These are phyloP conservation scores for Flaveria brownii DNA, from an alignment of 129 eudicot species.

Conservation along the genomic window DNA sequence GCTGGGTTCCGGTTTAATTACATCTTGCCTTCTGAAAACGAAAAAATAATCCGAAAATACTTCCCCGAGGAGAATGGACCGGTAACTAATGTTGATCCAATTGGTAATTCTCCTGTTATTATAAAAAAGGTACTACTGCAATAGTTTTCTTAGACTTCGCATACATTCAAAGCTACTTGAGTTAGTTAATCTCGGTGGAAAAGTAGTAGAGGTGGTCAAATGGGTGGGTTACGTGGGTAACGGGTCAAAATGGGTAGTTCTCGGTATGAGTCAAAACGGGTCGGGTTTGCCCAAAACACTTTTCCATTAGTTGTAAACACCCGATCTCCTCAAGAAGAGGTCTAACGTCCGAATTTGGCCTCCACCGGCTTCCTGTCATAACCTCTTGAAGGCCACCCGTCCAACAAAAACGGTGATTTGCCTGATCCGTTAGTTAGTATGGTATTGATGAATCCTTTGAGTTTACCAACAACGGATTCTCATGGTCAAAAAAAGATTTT, in stretches of 20 bases:
- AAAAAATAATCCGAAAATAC: conserved; percentile 54
- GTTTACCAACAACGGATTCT: too few species aligned
- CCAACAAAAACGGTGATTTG: too few species aligned
- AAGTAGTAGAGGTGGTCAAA: not conserved
- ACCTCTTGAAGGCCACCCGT: too few species aligned
- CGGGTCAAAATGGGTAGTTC: not conserved
- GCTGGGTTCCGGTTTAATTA: conserved; percentile 65
- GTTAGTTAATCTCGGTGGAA: not conserved
- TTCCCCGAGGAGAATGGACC: conserved; percentile 60
- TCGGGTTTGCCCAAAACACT: not conserved
- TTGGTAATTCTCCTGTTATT: conserved; percentile 77
- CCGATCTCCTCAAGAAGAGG: too few species aligned
- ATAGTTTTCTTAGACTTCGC: not conserved
- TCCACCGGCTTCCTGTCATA: too few species aligned
- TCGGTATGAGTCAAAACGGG: not conserved
- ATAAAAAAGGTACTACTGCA: conserved; percentile 54
- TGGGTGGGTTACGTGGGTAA: not conserved
- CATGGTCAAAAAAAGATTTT: too few species aligned
- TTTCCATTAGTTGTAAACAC: not conserved
- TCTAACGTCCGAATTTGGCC: too few species aligned
- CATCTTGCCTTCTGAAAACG: conserved; percentile 56
- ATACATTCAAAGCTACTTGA: not conserved
- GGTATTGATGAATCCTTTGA: too few species aligned
- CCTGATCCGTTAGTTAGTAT: too few species aligned
- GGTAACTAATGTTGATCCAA: conserved; percentile 61